Evolutionary conservation across 352 stramenopile species (phyloP), one percentile per base, ranked within the genome.

Genomic region (Phytophthora brassicae): DNA sequence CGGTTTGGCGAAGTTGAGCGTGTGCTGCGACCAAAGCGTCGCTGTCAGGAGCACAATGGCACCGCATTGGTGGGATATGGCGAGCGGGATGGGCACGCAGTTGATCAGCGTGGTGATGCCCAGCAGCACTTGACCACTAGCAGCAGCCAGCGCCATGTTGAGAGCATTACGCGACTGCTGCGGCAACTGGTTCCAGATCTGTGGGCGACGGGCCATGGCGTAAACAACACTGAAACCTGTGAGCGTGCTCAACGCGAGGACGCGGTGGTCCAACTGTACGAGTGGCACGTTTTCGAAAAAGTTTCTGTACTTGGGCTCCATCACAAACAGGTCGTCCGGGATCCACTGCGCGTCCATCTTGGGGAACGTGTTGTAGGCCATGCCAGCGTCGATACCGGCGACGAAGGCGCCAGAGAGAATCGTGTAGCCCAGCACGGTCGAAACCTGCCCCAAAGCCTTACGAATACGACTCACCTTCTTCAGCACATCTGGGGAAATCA

Each of bases 311-410:
- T 77, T 87, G 7, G 96, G 96, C 49, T 91, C 72, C 13, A 94
- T 56, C 54, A 94, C 89, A 28, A 97, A 94, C 54, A 98, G 84
- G 43, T 97, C 92, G 45, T 95, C 84, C 4, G 97, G 97, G 49
- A 99, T 97, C 92, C 92, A 98, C 54, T 95, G 73, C 24, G 86
- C 89, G 56, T 81, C 85, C 95, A 99, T 99, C 66, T 97, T 97
- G 6, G 97, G 97, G 65, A 97, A 99, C 19, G 90, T 98, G 77
- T 99, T 99, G 90, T 96, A 99, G 2, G 97, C 96, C 64, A 97
- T 90, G 23, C 97, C 97, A 4, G 97, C 97, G 78, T 99, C 97
- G 61, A 98, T 99, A n/a, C 97, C 97, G 6, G 97, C 97, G 4
- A 99, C 97, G 41, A 99, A 98, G 16, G 96, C 97, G 13, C 86